These are phyloP conservation scores for Akanthomyces lecanii DNA, from an alignment of 2,329 filamentous ascomycete species.

Conservation along the genomic window DNA sequence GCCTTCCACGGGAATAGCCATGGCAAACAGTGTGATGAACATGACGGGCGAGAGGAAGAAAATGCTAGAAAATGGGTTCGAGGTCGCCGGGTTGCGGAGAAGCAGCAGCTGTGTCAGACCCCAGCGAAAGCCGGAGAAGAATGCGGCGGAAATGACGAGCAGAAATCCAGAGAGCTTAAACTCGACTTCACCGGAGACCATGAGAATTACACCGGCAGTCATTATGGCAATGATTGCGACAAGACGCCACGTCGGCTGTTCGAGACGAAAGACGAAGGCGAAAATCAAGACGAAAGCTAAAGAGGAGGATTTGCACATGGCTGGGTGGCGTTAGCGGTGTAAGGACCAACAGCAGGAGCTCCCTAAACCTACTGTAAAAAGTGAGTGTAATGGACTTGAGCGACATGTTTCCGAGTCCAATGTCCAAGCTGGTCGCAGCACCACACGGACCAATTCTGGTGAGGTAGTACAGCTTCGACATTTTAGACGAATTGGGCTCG, in stretches of 20 bases:
- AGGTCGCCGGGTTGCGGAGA: constrained; percentile 87
- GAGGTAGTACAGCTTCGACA: constrained; percentile 88
- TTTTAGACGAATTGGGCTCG: constrained; percentile 58
- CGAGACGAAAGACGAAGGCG: constrained; percentile 88
- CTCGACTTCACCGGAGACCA: constrained; percentile 92
- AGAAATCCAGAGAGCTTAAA: constrained; percentile 85
- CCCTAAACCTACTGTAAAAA: constrained; percentile 70
- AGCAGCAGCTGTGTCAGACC: constrained; percentile 96
- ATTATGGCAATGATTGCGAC: constrained; percentile 85
- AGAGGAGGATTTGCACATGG: constrained; percentile 98
- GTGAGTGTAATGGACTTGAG: constrained; percentile 94
- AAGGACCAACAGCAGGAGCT: constrained; percentile 5
- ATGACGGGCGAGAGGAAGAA: constrained; percentile 98
- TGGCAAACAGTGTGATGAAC: constrained; percentile 75
- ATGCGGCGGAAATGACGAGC: constrained; percentile 87
- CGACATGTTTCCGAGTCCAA: constrained; percentile 92
- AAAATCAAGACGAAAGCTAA: constrained; percentile 93
- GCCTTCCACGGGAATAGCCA: constrained; percentile 85
- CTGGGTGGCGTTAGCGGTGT: constrained; percentile 35
- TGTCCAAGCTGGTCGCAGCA: constrained; percentile 87
- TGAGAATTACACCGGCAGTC: constrained; percentile 92
- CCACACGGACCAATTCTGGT: constrained; percentile 90
- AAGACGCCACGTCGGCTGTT: constrained; percentile 79
- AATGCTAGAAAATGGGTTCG: constrained; percentile 94
- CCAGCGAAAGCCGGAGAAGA: constrained; percentile 97